These are phyloP conservation scores for Voacanga thouarsii DNA, from an alignment of 257 asterid species.

Conservation along the genomic window DNA sequence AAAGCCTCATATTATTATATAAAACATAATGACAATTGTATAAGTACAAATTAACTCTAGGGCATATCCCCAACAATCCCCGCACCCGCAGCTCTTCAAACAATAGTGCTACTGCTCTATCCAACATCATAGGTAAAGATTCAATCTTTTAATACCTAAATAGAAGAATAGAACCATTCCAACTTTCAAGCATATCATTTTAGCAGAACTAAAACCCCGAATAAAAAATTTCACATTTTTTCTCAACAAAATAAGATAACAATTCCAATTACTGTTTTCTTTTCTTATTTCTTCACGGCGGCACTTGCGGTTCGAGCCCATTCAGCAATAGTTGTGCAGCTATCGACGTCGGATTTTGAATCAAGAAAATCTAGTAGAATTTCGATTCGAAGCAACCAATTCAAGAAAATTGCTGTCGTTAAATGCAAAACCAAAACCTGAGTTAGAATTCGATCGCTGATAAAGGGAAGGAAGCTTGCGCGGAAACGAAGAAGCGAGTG, in stretches of 20 bases:
- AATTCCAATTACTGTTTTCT: slow-evolving; percentile 37
- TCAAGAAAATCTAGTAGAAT: slow-evolving; percentile 46
- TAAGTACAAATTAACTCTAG: too few species aligned
- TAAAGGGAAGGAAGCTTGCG: too few species aligned
- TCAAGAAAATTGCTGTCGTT: slow-evolving; percentile 73
- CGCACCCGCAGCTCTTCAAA: not conserved
- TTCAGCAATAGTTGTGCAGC: slow-evolving; percentile 31
- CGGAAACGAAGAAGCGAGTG: too few species aligned
- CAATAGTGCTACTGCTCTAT: not conserved
- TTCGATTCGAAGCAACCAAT: slow-evolving; percentile 65
- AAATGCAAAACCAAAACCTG: slow-evolving; percentile 66
- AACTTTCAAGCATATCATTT: not conserved
- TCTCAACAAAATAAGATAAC: not conserved
- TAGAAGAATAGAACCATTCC: not conserved
- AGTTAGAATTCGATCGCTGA: slow-evolving; percentile 24
- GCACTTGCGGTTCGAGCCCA: slow-evolving; percentile 79
- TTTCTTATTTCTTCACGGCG: slow-evolving; percentile 54
- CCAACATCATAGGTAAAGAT: not conserved
- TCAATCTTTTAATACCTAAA: not conserved
- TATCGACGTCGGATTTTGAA: slow-evolving; percentile 44
- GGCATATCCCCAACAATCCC: too few species aligned
- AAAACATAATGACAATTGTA: too few species aligned
- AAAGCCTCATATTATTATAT: too few species aligned
- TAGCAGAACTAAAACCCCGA: not conserved
- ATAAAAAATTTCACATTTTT: not conserved